Evolutionary conservation across 164 flowering plant genomes (phyloP).

Genomic region (Chloranthus sessilifolius): DNA sequence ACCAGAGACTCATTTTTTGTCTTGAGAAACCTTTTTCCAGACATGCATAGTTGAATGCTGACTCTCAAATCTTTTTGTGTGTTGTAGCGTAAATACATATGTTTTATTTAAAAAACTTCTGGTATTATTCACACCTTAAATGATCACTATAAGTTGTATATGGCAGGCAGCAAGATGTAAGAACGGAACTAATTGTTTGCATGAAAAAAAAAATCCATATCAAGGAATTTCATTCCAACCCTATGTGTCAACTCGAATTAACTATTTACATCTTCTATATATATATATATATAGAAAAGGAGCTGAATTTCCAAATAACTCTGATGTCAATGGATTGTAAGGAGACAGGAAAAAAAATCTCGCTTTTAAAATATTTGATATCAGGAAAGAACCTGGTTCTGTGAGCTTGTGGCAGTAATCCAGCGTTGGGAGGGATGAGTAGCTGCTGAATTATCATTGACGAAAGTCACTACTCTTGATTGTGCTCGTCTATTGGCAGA

Average conservation of each 20-base stretch:
- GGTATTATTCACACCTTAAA: too few species aligned
- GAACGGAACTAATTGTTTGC: neutral
- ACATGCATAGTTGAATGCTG: too few species aligned
- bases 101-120: too few species aligned
- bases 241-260: too few species aligned
- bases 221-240: neutral
- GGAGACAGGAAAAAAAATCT: too few species aligned
- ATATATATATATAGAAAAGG: neutral
- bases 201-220: neutral
- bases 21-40: neutral
- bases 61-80: too few species aligned
- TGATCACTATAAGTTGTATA: too few species aligned
- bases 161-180: too few species aligned
- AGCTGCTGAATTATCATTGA: slow-evolving; percentile 32
- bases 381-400: slow-evolving; percentile 53
- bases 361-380: neutral
- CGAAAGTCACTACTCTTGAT: slow-evolving; percentile 42
- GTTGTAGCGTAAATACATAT: too few species aligned
- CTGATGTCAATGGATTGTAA: neutral
- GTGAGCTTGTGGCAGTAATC: slow-evolving; percentile 56
- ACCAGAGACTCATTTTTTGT: neutral
- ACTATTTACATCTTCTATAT: too few species aligned
- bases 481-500: slow-evolving; percentile 32
- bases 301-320: neutral
- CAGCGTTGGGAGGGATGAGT: slow-evolving; percentile 46